phyloP scores from a whole-genome alignment of 2,329 filamentous ascomycete species.

The Phaeophleospora eucalypticola region DNA sequence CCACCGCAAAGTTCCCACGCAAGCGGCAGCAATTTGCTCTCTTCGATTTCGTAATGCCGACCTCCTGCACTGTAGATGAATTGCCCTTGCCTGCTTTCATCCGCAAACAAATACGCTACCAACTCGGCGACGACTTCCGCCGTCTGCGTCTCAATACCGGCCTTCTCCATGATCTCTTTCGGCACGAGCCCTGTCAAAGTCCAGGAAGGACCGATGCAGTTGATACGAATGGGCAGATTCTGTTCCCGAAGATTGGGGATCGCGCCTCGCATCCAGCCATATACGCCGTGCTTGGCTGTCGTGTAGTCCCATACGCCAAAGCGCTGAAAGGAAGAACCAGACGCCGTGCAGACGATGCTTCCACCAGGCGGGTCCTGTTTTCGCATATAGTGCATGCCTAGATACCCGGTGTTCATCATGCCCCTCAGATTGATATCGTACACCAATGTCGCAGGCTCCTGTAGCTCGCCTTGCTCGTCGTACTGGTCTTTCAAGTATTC shows the following conservation, averaged over 20 bases:
- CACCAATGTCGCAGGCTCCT: conserved; percentile 33
- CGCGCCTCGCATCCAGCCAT: conserved; percentile 52
- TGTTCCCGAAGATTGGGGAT: conserved; percentile 31
- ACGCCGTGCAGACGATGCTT: conserved; percentile 54
- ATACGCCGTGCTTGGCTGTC: conserved; percentile 52
- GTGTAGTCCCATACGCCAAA: conserved; percentile 52
- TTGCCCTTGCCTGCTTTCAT: conserved; percentile 47
- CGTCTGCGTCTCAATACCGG: conserved; percentile 43
- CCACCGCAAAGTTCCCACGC: neutral
- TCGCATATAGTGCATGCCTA: conserved; percentile 46
- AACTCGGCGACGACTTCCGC: conserved; percentile 47
- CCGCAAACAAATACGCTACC: conserved; percentile 49
- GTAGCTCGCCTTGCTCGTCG: conserved; percentile 33
- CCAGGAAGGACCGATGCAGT: conserved; percentile 55
- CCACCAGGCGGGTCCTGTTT: conserved; percentile 38
- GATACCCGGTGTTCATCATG: conserved; percentile 39
- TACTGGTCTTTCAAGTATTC: conserved; percentile 29
- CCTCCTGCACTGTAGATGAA: conserved; percentile 50
- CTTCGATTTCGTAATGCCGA: conserved; percentile 53
- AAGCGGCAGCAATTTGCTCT: conserved; percentile 28
- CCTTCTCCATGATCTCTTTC: conserved; percentile 34
- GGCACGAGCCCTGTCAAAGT: conserved; percentile 50
- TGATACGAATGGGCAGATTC: conserved; percentile 50
- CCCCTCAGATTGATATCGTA: conserved; percentile 43
- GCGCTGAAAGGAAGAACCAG: conserved; percentile 49